Percentiles rank a stretch among this genome's conserved stretches.
Conservation (phyloP, 1,284 basidiomycete genomes). For the Cutaneotrichosporon spelunceum region DNA sequence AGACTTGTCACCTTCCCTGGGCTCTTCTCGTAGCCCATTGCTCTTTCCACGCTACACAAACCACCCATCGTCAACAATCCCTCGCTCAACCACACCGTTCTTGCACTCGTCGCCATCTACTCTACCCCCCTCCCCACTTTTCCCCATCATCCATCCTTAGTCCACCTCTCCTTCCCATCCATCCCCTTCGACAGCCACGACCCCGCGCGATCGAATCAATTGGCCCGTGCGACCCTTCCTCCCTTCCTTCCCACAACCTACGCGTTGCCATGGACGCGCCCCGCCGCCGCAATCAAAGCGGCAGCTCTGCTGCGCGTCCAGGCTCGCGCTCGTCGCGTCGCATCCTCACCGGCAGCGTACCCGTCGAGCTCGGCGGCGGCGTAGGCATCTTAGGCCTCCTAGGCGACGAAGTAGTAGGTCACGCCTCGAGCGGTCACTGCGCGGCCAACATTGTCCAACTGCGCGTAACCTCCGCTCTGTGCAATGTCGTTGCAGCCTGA, state of each 20-base stretch:
- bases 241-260: not conserved
- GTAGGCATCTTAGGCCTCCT: conserved; percentile 32
- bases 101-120: not conserved
- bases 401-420: conserved; percentile 24
- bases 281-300: conserved; percentile 11
- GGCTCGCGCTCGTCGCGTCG: conserved; percentile 23
- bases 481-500: not conserved
- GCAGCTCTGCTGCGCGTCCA: conserved; percentile 14
- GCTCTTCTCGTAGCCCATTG: not conserved
- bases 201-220: not conserved
- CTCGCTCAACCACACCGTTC: no score
- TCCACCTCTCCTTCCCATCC: not conserved
- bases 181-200: not conserved
- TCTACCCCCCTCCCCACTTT: not conserved
- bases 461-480: not conserved
- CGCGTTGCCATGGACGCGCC: conserved; percentile 6
- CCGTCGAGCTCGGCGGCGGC: conserved; percentile 41
- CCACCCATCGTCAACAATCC: not conserved
- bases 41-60: not conserved
- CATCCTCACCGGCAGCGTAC: conserved; percentile 24
- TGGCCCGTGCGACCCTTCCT: conserved; percentile 5
- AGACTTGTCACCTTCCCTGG: not conserved
- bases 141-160: not conserved
- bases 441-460: not conserved
- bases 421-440: not conserved